These are phyloP conservation scores for Rhizodiscina lignyota DNA, from an alignment of 495 filamentous ascomycete genomes.

Conservation along the genomic window DNA sequence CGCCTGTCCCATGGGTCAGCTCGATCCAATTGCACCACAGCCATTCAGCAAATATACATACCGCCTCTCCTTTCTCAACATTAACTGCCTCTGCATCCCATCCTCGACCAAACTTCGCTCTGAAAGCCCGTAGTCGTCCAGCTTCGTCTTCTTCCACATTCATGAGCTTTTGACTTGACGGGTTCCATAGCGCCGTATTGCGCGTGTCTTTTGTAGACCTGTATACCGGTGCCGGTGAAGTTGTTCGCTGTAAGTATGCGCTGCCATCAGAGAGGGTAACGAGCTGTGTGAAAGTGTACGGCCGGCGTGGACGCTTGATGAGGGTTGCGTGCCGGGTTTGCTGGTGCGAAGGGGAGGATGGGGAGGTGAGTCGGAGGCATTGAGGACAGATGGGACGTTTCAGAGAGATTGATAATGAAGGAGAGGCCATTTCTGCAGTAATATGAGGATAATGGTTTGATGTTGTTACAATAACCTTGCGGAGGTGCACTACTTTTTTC, in stretches of 20 bases:
- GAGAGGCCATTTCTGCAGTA: constrained; percentile 13
- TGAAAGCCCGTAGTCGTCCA: constrained; percentile 71
- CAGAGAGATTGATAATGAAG: constrained; percentile 9
- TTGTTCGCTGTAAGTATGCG: constrained; percentile 77
- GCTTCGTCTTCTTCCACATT: constrained; percentile 94
- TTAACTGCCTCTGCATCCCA: constrained; percentile 64
- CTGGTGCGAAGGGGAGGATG: too few species aligned
- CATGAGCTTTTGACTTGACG: constrained; percentile 52
- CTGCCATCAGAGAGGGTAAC: constrained; percentile 85
- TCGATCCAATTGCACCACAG: too few species aligned
- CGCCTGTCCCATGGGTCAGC: too few species aligned
- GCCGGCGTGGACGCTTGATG: constrained; percentile 69
- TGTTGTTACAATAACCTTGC: too few species aligned
- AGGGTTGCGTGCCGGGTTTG: constrained; percentile 71
- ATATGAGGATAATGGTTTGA: too few species aligned
- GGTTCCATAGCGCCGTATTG: constrained; percentile 86
- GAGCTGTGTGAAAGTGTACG: constrained; percentile 93
- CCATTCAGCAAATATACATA: too few species aligned
- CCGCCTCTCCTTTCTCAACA: too few species aligned
- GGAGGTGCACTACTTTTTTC: too few species aligned
- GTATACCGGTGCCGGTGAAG: constrained; percentile 65
- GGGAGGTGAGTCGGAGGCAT: constrained; percentile 14
- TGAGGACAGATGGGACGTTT: constrained; percentile 1
- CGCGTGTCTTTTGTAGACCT: constrained; percentile 64
- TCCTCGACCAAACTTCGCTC: constrained; percentile 62